phyloP scores from a whole-genome alignment of 495 filamentous ascomycete genomes.

The Hypoxylon rickii region DNA sequence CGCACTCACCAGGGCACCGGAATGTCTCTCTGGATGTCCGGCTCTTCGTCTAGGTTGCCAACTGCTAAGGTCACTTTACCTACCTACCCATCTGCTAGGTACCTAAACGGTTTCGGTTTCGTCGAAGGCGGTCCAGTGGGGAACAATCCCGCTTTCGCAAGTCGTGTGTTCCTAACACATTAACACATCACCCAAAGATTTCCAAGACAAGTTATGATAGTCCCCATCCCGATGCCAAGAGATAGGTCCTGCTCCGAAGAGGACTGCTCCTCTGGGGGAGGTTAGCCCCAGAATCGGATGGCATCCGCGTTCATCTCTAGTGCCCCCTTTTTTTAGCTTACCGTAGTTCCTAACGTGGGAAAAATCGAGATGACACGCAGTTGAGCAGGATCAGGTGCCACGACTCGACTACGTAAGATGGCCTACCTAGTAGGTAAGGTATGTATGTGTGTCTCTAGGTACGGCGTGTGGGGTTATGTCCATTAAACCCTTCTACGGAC shows the following conservation, averaged over 20 bases:
- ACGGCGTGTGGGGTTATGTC: neutral
- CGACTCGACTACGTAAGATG: constrained; percentile 25
- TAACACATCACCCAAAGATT: constrained; percentile 13
- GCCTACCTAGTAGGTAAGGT: neutral
- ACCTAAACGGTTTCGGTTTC: constrained; percentile 2
- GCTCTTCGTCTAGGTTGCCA: too few relatives aligned
- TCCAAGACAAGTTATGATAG: constrained; percentile 14
- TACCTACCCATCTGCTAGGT: too few relatives aligned
- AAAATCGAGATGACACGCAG: constrained; percentile 42
- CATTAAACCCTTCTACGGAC: neutral
- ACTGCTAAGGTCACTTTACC: too few relatives aligned
- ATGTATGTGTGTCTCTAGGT: constrained; percentile 2
- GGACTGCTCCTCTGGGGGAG: constrained; percentile 12
- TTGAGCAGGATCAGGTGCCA: constrained; percentile 42
- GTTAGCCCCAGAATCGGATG: constrained; percentile 21
- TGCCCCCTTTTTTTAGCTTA: constrained; percentile 14
- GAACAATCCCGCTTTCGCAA: neutral
- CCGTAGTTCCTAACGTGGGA: constrained; percentile 23
- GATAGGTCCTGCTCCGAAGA: constrained; percentile 18
- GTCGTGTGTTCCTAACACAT: neutral
- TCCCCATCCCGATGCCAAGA: constrained; percentile 24
- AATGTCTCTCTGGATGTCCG: too few relatives aligned
- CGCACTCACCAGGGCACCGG: too few relatives aligned
- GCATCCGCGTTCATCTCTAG: constrained; percentile 20
- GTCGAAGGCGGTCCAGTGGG: constrained; percentile 10